phyloP scores from a whole-genome alignment of 768 basidiomycete species.

The Hypsizygus marmoreus region DNA sequence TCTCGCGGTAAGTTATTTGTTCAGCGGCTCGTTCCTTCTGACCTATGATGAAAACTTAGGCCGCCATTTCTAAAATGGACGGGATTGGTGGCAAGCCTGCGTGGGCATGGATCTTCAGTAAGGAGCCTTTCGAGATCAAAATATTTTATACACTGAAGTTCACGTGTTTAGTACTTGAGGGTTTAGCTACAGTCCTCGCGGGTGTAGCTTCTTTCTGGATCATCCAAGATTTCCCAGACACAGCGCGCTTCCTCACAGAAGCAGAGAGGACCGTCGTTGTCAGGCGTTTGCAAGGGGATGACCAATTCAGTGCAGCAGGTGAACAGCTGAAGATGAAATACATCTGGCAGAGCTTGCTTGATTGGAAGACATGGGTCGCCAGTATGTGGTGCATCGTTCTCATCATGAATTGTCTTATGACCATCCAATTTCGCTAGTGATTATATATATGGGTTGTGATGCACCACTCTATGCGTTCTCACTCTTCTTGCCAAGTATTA shows the following conservation, averaged over 20 bases:
- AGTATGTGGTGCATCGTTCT: constrained; percentile 32
- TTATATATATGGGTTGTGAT: constrained; percentile 56
- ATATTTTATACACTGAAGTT: too few species aligned
- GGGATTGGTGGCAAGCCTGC: constrained; percentile 68
- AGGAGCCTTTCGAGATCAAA: too few species aligned
- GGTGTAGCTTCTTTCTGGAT: constrained; percentile 71
- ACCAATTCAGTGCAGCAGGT: constrained; percentile 74
- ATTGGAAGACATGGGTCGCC: constrained; percentile 74
- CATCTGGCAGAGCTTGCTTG: constrained; percentile 57
- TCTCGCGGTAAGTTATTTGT: constrained; percentile 55
- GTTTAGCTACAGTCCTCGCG: constrained; percentile 67
- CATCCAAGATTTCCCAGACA: constrained; percentile 83
- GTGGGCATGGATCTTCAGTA: constrained; percentile 74
- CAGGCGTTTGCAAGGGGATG: constrained; percentile 63
- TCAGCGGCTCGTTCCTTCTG: neutral
- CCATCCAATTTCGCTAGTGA: constrained; percentile 36
- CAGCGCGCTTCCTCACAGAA: constrained; percentile 75
- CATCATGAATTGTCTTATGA: neutral
- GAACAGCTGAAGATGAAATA: constrained; percentile 61
- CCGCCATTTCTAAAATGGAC: constrained; percentile 71
- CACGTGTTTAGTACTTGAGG: constrained; percentile 62
- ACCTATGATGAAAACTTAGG: constrained; percentile 29
- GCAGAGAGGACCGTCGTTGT: constrained; percentile 68
- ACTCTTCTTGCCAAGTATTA: constrained; percentile 78
- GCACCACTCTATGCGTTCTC: constrained; percentile 78